phyloP scores from a whole-genome alignment of 2,329 filamentous ascomycete species.

The Ophiostoma sp. region DNA sequence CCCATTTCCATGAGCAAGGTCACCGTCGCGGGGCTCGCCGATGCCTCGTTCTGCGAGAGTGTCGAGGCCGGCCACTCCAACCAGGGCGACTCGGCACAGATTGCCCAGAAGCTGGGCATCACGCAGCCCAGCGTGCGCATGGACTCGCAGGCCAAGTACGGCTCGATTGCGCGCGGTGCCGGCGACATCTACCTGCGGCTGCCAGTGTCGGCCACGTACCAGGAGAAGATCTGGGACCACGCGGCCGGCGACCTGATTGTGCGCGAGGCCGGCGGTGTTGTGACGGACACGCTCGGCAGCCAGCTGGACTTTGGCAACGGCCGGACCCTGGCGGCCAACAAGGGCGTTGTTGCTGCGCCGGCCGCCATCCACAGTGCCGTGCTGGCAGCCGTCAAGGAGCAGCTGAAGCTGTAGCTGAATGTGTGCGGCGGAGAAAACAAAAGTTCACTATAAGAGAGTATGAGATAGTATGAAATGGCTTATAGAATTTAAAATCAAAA shows the following conservation, averaged over 20 bases:
- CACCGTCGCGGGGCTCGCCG: conserved; percentile 54
- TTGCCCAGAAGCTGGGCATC: conserved; percentile 80
- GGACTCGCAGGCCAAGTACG: conserved; percentile 98
- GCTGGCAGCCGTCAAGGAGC: conserved; percentile 74
- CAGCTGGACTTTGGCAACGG: conserved; percentile 81
- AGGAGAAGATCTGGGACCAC: conserved; percentile 99
- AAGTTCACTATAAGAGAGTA: not conserved
- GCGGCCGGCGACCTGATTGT: conserved; percentile 93
- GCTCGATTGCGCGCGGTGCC: conserved; percentile 85
- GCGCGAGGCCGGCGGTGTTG: conserved; percentile 83
- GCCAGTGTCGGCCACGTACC: conserved; percentile 73
- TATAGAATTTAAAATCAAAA: not conserved
- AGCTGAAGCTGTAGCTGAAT: conserved; percentile 45
- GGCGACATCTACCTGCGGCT: conserved; percentile 92
- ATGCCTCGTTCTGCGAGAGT: conserved; percentile 92
- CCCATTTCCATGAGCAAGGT: conserved; percentile 70
- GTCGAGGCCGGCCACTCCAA: conserved; percentile 90
- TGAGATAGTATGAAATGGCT: not conserved
- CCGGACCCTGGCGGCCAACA: conserved; percentile 81
- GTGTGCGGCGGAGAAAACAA: not conserved
- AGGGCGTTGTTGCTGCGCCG: conserved; percentile 87
- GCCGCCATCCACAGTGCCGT: conserved; percentile 69
- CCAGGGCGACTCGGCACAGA: conserved; percentile 79
- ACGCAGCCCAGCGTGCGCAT: conserved; percentile 85
- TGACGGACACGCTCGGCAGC: conserved; percentile 83